A percentile compares a stretch with the other conserved stretches of the same genome.
Evolutionary conservation across 371 early-diverging fungal genomes (phyloP).

Genomic region (Dichotomocladium elegans): DNA sequence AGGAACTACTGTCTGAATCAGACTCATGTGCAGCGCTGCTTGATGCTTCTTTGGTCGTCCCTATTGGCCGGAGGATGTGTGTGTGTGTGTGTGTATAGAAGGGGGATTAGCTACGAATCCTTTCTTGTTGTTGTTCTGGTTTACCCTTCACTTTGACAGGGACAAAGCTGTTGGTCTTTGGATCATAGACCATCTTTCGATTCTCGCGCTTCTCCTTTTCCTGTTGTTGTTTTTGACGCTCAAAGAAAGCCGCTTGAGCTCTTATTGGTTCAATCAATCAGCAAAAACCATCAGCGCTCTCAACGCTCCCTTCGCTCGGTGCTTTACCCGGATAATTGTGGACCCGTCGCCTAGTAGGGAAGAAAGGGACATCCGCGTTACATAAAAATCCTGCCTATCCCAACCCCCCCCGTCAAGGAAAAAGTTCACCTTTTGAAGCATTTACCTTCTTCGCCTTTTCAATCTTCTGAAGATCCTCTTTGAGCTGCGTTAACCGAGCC

Average conservation of each 20-base stretch:
- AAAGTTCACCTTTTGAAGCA: not conserved
- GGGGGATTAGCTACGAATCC: not conserved
- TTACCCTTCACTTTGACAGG: conserved; percentile 39
- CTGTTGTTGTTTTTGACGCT: conserved; percentile 31
- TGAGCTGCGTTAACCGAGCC: conserved; percentile 39
- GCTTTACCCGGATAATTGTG: not conserved
- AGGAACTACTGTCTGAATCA: not conserved
- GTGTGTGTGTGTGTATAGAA: too few relatives aligned
- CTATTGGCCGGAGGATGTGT: too few relatives aligned
- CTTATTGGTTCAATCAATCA: too few relatives aligned
- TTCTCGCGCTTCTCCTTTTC: conserved; percentile 32
- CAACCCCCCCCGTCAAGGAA: not conserved
- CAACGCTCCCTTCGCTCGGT: too few relatives aligned
- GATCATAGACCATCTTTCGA: conserved; percentile 43
- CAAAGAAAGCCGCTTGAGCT: conserved; percentile 37
- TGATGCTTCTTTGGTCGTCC: not conserved
- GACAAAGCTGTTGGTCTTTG: conserved; percentile 39
- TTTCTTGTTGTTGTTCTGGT: not conserved
- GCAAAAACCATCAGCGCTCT: too few relatives aligned
- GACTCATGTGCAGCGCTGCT: not conserved
- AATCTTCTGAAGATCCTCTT: conserved; percentile 40
- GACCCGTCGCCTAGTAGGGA: not conserved
- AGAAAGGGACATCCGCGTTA: not conserved
- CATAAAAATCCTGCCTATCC: not conserved
- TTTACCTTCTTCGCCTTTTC: conserved; percentile 41